Conservation (phyloP, 106 monocot genomes). For the Dendrobium nobile region DNA sequence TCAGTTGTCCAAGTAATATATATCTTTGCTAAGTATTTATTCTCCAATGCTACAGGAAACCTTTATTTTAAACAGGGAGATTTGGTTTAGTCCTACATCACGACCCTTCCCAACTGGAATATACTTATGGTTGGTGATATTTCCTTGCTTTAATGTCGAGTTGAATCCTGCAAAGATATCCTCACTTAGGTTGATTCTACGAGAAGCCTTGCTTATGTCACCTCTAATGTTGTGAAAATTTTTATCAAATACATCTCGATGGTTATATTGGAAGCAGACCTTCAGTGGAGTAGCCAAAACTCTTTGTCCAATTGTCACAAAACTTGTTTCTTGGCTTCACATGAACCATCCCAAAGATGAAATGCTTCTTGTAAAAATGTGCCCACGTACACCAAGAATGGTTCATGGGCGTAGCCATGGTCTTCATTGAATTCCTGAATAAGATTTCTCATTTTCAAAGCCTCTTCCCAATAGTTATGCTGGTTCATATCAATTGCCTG, state of each 20-base stretch:
- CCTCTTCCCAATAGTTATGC: no score
- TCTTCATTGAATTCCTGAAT: constrained; percentile 96
- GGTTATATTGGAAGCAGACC: constrained; percentile 97
- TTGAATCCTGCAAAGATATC: no score
- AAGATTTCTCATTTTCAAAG: constrained; percentile 92
- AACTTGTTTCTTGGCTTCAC: no score
- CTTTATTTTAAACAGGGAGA: constrained; percentile 86
- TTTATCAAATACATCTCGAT: constrained; percentile 96
- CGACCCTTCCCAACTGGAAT: no score
- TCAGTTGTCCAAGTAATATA: constrained; percentile 81
- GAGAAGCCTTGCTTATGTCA: constrained; percentile 95
- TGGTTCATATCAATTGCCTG: no score
- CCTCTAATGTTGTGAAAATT: constrained; percentile 95
- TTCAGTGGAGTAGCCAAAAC: constrained; percentile 75
- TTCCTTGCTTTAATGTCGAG: no score
- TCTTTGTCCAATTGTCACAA: no score
- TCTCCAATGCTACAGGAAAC: constrained; percentile 95
- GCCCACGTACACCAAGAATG: constrained; percentile 93
- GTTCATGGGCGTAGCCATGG: constrained; percentile 89
- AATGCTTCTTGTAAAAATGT: not conserved
- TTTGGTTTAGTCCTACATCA: no score
- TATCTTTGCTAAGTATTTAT: constrained; percentile 85
- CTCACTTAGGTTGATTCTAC: constrained; percentile 53
- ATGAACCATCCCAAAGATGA: no score
- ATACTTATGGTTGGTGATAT: no score